A percentile compares a stretch with the other conserved stretches of the same genome.
phyloP scores from a whole-genome alignment of 1,139 yeast species.

The Meyerozyma sp. region DNA sequence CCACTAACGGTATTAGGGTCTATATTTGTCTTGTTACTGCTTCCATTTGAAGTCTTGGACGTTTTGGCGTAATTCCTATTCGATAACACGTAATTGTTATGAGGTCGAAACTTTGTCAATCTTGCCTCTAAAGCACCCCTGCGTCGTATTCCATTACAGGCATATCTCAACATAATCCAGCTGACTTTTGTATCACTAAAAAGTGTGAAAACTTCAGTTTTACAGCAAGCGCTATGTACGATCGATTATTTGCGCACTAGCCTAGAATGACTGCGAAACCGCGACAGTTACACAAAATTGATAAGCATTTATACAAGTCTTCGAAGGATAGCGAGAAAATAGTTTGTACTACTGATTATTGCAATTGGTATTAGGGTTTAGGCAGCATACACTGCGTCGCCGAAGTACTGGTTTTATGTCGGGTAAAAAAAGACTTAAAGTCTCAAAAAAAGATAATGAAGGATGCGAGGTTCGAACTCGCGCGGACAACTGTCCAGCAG shows the following conservation, averaged over 20 bases:
- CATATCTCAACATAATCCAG: neutral
- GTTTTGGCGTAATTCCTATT: neutral
- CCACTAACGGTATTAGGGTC: neutral
- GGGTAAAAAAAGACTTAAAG: neutral
- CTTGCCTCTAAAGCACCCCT: neutral
- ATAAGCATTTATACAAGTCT: neutral
- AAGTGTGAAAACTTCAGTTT: too few relatives aligned
- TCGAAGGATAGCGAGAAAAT: too few relatives aligned
- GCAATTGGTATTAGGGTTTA: too few relatives aligned
- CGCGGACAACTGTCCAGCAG: slow-evolving; percentile 63
- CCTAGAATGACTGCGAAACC: neutral
- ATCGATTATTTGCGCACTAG: too few relatives aligned
- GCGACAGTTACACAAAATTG: neutral
- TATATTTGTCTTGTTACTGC: neutral
- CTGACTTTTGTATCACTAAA: too few relatives aligned
- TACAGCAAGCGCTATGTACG: too few relatives aligned
- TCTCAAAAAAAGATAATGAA: slow-evolving; percentile 45
- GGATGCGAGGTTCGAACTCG: slow-evolving; percentile 87
- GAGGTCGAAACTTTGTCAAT: neutral
- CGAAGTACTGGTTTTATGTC: too few relatives aligned
- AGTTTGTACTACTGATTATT: too few relatives aligned
- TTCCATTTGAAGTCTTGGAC: neutral
- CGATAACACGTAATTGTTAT: neutral
- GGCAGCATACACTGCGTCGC: too few relatives aligned
- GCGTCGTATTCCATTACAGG: neutral